Percentiles rank a stretch among this genome's conserved stretches.
Evolutionary conservation across 495 filamentous ascomycete species (phyloP).

Genomic region (Trichoderma gamsii): DNA sequence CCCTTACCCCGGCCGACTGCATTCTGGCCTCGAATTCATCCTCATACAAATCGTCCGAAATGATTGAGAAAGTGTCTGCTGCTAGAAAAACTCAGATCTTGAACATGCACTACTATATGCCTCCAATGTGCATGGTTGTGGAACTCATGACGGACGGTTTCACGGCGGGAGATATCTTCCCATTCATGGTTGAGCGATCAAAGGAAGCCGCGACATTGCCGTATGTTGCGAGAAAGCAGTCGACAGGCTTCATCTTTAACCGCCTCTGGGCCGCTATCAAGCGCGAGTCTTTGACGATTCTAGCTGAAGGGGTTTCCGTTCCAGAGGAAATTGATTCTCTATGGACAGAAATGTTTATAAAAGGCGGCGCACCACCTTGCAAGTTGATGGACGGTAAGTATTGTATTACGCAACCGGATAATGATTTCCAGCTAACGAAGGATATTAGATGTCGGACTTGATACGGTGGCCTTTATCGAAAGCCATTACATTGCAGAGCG

Average conservation of each 20-base stretch:
- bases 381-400: background rate
- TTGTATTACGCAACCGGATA: background rate
- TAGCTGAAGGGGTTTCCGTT: slow-evolving; percentile 42
- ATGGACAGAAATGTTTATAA: slow-evolving; percentile 32
- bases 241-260: slow-evolving; percentile 53
- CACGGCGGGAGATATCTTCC: slow-evolving; percentile 41
- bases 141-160: slow-evolving; percentile 53
- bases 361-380: background rate
- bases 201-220: slow-evolving; percentile 40
- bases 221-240: slow-evolving; percentile 38
- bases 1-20: slow-evolving; percentile 34
- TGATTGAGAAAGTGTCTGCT: slow-evolving; percentile 15
- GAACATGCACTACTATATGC: slow-evolving; percentile 55
- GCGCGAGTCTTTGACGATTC: slow-evolving; percentile 47
- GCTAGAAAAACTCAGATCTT: slow-evolving; percentile 31
- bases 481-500: slow-evolving; percentile 31
- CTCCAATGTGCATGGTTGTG: slow-evolving; percentile 43
- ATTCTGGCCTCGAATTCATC: slow-evolving; percentile 46
- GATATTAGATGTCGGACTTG: slow-evolving; percentile 36
- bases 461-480: slow-evolving; percentile 36
- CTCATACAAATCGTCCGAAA: slow-evolving; percentile 20
- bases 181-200: slow-evolving; percentile 37
- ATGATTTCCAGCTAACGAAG: background rate
- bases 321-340: slow-evolving; percentile 39
- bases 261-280: slow-evolving; percentile 56